Evolutionary conservation across 192 early-diverging fungal genomes (phyloP).

Genomic region (Dissophora globulifera): DNA sequence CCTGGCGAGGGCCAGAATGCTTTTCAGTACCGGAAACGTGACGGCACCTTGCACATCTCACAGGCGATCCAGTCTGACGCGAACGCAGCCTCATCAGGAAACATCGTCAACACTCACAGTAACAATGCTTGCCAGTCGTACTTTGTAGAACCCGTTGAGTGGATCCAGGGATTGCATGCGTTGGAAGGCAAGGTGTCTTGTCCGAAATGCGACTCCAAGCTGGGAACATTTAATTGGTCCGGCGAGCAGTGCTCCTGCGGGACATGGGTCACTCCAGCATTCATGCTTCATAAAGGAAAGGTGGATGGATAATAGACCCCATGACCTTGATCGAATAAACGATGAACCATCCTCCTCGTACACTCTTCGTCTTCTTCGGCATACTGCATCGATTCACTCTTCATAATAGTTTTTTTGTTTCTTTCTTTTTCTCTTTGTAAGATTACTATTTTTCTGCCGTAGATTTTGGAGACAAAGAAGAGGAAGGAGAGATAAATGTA

Average conservation of each 20-base stretch:
- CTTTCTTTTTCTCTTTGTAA: too few relatives aligned
- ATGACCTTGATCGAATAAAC: too few relatives aligned
- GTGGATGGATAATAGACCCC: slow-evolving; percentile 70
- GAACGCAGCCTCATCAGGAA: too few relatives aligned
- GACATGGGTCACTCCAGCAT: slow-evolving; percentile 83
- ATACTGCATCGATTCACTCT: too few relatives aligned
- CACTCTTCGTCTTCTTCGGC: too few relatives aligned
- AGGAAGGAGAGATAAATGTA: too few relatives aligned
- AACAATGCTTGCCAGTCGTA: slow-evolving; percentile 72
- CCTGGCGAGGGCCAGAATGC: slow-evolving; percentile 75
- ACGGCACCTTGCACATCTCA: slow-evolving; percentile 56
- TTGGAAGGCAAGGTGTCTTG: slow-evolving; percentile 78
- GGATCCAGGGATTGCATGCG: slow-evolving; percentile 76
- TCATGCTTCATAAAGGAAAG: slow-evolving; percentile 78
- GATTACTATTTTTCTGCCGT: not conserved
- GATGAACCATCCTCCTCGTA: too few relatives aligned
- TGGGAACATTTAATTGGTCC: slow-evolving; percentile 86
- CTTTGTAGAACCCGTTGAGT: slow-evolving; percentile 88
- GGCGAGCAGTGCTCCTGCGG: slow-evolving; percentile 85
- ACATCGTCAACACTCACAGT: slow-evolving; percentile 12
- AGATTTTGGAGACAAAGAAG: too few relatives aligned
- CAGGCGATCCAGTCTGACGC: slow-evolving; percentile 41
- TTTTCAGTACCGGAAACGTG: slow-evolving; percentile 81
- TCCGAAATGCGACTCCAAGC: slow-evolving; percentile 82
- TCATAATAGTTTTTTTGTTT: too few relatives aligned